phyloP scores from a whole-genome alignment of 257 asterid species.

The Solanum appendiculatum region DNA sequence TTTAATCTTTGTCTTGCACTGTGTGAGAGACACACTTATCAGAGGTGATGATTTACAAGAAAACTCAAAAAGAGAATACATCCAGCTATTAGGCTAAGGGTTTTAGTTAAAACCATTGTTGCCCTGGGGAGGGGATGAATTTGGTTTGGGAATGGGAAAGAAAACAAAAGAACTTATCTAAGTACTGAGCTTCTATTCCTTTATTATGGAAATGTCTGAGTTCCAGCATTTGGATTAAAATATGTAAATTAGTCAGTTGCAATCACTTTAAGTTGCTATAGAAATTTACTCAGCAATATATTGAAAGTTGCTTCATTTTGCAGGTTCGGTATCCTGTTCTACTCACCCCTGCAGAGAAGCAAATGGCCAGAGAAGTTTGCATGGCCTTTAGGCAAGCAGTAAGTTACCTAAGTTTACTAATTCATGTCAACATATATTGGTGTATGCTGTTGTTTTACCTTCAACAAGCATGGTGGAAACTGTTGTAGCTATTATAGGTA shows the following conservation, averaged over 20 bases:
- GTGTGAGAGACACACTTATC: not conserved
- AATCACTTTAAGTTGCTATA: not conserved
- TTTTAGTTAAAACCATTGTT: not conserved
- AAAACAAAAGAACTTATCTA: not conserved
- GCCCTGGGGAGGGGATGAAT: not conserved
- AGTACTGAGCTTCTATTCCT: not conserved
- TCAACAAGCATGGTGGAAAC: not conserved
- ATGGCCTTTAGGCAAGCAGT: conserved; percentile 92
- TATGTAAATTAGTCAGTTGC: not conserved
- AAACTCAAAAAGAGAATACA: not conserved
- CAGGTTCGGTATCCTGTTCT: conserved; percentile 98
- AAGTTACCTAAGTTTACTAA: conserved; percentile 26
- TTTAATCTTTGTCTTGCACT: not conserved
- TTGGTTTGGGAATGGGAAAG: not conserved
- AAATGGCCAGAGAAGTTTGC: conserved; percentile 97
- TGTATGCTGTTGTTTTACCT: not conserved
- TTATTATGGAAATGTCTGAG: not conserved
- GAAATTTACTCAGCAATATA: not conserved
- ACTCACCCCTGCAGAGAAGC: conserved; percentile 92
- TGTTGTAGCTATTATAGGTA: not conserved
- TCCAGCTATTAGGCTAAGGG: not conserved
- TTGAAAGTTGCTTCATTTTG: conserved; percentile 7
- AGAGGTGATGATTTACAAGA: not conserved
- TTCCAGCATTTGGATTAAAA: not conserved
- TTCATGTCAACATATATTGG: not conserved